These are phyloP conservation scores for Cryomyces minteri DNA, from an alignment of 495 filamentous ascomycete genomes.

Conservation along the genomic window DNA sequence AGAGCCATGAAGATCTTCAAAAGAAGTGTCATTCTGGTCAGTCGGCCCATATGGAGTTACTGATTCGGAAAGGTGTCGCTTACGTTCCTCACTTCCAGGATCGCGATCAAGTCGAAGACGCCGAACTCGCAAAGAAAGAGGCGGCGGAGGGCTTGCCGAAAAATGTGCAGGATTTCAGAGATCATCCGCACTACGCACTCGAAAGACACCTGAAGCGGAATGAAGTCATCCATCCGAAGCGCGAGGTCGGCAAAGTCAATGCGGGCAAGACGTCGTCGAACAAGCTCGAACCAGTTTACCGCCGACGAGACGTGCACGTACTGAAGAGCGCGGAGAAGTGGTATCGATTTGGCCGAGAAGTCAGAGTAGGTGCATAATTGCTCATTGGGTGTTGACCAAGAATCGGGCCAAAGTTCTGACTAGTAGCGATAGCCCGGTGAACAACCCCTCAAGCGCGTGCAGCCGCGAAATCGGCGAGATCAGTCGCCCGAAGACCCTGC, in stretches of 20 bases:
- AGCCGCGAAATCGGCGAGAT: not conserved
- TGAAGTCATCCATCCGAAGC: slow-evolving; percentile 57
- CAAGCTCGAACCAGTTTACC: slow-evolving; percentile 51
- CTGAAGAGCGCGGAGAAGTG: slow-evolving; percentile 66
- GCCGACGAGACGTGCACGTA: slow-evolving; percentile 57
- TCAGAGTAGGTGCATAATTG: slow-evolving; percentile 24
- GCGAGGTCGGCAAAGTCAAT: slow-evolving; percentile 57
- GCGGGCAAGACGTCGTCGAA: slow-evolving; percentile 40
- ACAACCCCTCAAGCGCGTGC: slow-evolving; percentile 49
- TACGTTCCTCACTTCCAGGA: slow-evolving; percentile 17
- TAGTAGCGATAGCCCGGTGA: slow-evolving; percentile 28
- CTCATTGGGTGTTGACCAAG: not conserved
- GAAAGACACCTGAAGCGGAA: slow-evolving; percentile 73
- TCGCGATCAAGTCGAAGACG: slow-evolving; percentile 65
- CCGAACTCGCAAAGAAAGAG: slow-evolving; percentile 50
- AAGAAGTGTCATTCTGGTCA: slow-evolving; percentile 17
- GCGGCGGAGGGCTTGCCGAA: slow-evolving; percentile 73
- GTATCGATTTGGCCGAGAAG: slow-evolving; percentile 68
- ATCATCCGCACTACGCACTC: slow-evolving; percentile 78
- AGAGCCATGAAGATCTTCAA: slow-evolving; percentile 40
- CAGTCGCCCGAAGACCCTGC: slow-evolving; percentile 5
- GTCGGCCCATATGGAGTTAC: slow-evolving; percentile 2
- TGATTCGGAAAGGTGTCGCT: slow-evolving; percentile 8
- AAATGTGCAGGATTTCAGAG: slow-evolving; percentile 81
- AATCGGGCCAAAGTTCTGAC: not conserved